Percentiles rank a stretch among this genome's conserved stretches.
Evolutionary conservation across 139 green algal genomes (phyloP).

Genomic region (Pleodorina starrii): DNA sequence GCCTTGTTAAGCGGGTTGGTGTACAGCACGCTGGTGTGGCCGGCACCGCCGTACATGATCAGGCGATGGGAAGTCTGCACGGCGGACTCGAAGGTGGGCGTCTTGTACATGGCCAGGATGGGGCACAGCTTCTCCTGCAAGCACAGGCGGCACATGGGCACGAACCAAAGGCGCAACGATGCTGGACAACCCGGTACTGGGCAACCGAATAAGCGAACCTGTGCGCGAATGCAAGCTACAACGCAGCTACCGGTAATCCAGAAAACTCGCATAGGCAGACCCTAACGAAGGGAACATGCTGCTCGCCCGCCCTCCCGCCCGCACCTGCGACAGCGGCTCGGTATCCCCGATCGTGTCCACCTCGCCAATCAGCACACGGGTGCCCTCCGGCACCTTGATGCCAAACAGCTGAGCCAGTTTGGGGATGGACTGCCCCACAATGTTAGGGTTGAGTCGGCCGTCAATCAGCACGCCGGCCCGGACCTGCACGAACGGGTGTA

Average conservation of each 20-base stretch:
- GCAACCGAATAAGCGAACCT: too few relatives aligned
- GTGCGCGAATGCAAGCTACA: too few relatives aligned
- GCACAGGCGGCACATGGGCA: too few relatives aligned
- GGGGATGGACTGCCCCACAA: slow-evolving; percentile 75
- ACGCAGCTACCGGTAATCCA: too few relatives aligned
- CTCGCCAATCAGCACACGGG: slow-evolving; percentile 74
- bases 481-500: slow-evolving; percentile 59
- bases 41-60: slow-evolving; percentile 69
- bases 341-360: slow-evolving; percentile 61
- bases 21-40: slow-evolving; percentile 76
- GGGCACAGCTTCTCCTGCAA: slow-evolving; percentile 82
- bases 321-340: slow-evolving; percentile 70
- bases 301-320: too few relatives aligned
- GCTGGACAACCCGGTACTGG: too few relatives aligned
- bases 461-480: slow-evolving; percentile 70
- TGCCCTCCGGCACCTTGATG: slow-evolving; percentile 68
- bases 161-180: too few relatives aligned
- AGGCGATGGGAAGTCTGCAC: slow-evolving; percentile 66
- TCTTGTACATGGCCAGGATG: slow-evolving; percentile 69
- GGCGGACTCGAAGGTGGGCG: slow-evolving; percentile 59
- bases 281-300: too few relatives aligned
- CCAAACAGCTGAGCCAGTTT: slow-evolving; percentile 77
- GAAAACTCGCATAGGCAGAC: too few relatives aligned
- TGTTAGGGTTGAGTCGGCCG: slow-evolving; percentile 73
- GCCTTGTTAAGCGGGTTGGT: slow-evolving; percentile 71